Evolutionary conservation across 106 monocot species (phyloP).

Genomic region (Acorus calamus): DNA sequence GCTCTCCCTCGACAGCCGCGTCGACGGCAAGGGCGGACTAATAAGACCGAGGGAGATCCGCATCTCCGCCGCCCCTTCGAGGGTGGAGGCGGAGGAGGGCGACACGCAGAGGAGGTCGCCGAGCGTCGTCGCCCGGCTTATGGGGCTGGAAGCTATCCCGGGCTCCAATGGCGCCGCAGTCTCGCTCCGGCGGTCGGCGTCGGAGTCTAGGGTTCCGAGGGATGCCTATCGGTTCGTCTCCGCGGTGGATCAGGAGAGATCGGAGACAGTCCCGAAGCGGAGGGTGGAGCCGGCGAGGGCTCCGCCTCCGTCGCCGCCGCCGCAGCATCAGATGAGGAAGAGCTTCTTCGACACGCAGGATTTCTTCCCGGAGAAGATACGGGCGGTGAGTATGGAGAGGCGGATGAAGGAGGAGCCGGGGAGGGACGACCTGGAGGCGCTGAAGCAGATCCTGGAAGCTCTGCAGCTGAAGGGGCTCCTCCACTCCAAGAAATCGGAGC

Average conservation of each 20-base stretch:
- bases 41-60: not conserved
- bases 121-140: not conserved
- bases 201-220: not conserved
- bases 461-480: not conserved
- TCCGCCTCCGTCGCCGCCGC: too few relatives aligned
- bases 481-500: not conserved
- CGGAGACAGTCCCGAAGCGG: not conserved
- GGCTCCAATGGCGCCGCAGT: not conserved
- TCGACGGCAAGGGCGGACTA: not conserved
- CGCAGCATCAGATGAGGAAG: not conserved
- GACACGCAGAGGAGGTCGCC: too few relatives aligned
- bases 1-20: not conserved
- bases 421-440: not conserved
- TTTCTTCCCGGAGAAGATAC: not conserved
- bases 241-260: not conserved
- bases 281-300: not conserved
- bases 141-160: not conserved
- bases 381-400: not conserved
- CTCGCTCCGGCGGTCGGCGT: not conserved
- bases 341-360: not conserved
- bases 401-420: not conserved
- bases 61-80: not conserved
- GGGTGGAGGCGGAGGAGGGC: not conserved
- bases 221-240: not conserved
- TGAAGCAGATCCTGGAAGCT: slow-evolving; percentile 6